These are phyloP conservation scores for Lodderomyces metapsilosis DNA, from an alignment of 1,139 yeast genomes.

Conservation along the genomic window DNA sequence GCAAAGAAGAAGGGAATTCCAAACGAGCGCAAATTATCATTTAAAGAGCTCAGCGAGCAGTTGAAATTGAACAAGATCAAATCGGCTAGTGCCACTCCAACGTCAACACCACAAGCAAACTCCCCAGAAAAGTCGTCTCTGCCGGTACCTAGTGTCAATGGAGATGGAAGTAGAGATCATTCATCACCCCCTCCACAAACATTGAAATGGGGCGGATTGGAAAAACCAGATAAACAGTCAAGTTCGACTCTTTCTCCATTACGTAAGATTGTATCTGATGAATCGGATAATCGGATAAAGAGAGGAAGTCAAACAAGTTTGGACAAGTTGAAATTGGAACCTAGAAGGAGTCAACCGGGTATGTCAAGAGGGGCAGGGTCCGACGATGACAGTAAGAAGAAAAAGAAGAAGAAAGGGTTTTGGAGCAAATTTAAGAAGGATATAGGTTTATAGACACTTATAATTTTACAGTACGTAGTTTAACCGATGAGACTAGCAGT, in stretches of 20 bases:
- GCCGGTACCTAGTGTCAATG: background rate
- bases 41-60: slow-evolving; percentile 37
- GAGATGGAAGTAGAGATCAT: slow-evolving; percentile 3
- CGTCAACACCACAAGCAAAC: slow-evolving; percentile 6
- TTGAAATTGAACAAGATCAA: slow-evolving; percentile 18
- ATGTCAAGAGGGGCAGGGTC: background rate
- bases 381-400: background rate
- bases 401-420: slow-evolving; percentile 24
- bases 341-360: slow-evolving; percentile 39
- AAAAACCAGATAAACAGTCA: slow-evolving; percentile 13
- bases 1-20: slow-evolving; percentile 7
- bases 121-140: background rate
- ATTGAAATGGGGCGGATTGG: slow-evolving; percentile 29
- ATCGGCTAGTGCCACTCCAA: slow-evolving; percentile 6
- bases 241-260: slow-evolving; percentile 6
- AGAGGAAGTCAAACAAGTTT: slow-evolving; percentile 4
- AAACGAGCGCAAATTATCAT: slow-evolving; percentile 27
- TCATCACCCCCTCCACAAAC: slow-evolving; percentile 16
- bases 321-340: slow-evolving; percentile 35
- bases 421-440: slow-evolving; percentile 11
- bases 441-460: background rate
- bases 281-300: slow-evolving; percentile 6
- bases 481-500: too few relatives aligned
- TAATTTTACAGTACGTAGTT: too few relatives aligned
- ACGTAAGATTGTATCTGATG: slow-evolving; percentile 13